These are phyloP conservation scores for Calycina marina DNA, from an alignment of 2,329 filamentous ascomycete genomes.

Conservation along the genomic window DNA sequence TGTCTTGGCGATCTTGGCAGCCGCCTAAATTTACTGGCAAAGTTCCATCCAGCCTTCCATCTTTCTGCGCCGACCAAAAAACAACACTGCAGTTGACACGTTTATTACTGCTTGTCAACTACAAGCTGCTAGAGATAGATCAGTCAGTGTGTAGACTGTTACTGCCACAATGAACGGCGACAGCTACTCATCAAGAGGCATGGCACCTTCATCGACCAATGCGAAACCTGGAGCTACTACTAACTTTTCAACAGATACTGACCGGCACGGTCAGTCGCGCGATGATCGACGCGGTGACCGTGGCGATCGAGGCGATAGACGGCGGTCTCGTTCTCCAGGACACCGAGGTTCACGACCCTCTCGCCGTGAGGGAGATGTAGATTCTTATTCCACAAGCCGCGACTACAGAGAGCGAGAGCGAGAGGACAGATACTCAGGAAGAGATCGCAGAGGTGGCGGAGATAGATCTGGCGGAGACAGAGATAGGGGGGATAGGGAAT, in stretches of 20 bases:
- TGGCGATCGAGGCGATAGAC: constrained; percentile 36
- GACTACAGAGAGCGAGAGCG: constrained; percentile 87
- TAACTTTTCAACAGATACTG: constrained; percentile 31
- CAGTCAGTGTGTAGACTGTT: too few relatives aligned
- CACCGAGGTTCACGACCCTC: constrained; percentile 48
- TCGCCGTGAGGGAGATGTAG: constrained; percentile 61
- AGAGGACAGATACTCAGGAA: constrained; percentile 75
- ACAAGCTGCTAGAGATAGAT: too few relatives aligned
- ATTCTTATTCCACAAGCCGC: constrained; percentile 85
- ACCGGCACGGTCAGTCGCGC: constrained; percentile 26
- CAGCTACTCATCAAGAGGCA: constrained; percentile 66
- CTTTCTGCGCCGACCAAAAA: too few relatives aligned
- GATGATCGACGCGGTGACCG: constrained; percentile 29
- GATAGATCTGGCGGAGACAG: constrained; percentile 44
- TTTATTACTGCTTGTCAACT: too few relatives aligned
- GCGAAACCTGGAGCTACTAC: constrained; percentile 18
- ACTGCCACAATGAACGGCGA: constrained; percentile 69
- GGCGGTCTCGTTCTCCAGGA: constrained; percentile 77
- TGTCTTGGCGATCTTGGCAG: too few relatives aligned
- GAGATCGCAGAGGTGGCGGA: constrained; percentile 43
- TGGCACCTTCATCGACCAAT: constrained; percentile 19
- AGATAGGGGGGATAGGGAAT: constrained; percentile 54
- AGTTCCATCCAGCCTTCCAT: too few relatives aligned
- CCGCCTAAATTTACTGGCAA: too few relatives aligned
- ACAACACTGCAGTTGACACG: too few relatives aligned